Evolutionary conservation across 345 rosid species (phyloP), one percentile per base, ranked within the genome.

Genomic region (Aquilaria malaccensis): DNA sequence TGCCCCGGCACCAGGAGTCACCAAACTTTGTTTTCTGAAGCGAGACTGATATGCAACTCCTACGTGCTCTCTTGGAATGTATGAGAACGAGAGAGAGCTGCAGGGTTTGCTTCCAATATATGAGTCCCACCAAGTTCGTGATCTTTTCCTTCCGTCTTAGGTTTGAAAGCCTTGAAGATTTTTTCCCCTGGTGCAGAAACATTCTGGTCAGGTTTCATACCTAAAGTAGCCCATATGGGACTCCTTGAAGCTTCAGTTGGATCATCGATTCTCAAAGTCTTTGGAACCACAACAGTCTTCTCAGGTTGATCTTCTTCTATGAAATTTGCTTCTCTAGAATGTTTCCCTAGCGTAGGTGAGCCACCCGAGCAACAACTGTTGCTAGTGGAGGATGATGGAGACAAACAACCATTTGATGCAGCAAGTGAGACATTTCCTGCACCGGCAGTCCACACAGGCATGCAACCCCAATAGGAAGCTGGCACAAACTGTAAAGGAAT

Each of bases 301-400:
- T 80, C 83, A 51, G 74, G 67, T 33, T 69, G 78, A 51, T 65
- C 80, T 59, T 74, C 77, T 48, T 70, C 82, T n/a, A 61, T 62
- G 58, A 57, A 41, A 64, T 65, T 76, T 4, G 67, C 48, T 55
- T 86, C 86, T 77, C 90, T 77, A 12, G 78, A 80, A 76, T 84
- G 94, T 82, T 86, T 86, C 58, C 94, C 94, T 48, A 86, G 77
- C 5, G 73, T 72, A 13, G 77, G 86, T 2, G 75, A 85, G 58
- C 74, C 83, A 65, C 72, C 72, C 3, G 84, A 72, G 73, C 75
- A 74, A 68, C 77, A 65, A 67, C 76, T 60, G 49, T 68, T 75
- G 72, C 70, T 77, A 29, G 65, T 65, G 7, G 89, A 65, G 57
- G 84, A 74, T 11, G 85, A 72, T 37, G 82, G 87, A 41, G 87